Percentiles rank a stretch among this genome's conserved stretches.
Evolutionary conservation across 2,329 filamentous ascomycete species (phyloP).

Genomic region (Calonectria montana): DNA sequence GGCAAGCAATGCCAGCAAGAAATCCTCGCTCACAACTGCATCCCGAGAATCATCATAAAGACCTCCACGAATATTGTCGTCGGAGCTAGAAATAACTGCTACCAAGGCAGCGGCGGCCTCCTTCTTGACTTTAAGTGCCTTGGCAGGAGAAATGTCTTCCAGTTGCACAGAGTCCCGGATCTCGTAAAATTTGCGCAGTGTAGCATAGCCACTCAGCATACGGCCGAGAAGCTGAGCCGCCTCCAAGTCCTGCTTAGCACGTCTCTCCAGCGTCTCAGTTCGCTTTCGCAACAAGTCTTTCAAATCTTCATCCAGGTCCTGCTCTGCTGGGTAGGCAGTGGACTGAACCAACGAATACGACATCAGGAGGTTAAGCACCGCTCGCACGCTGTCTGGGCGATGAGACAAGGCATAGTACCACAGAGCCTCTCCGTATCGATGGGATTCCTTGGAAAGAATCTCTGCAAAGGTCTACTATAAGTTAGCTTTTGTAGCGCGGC

Average conservation of each 20-base stretch:
- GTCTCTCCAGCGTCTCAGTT: constrained; percentile 75
- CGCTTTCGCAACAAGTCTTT: constrained; percentile 77
- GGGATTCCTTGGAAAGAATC: constrained; percentile 75
- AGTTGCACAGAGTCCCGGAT: constrained; percentile 71
- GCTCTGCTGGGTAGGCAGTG: constrained; percentile 77
- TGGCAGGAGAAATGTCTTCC: constrained; percentile 45
- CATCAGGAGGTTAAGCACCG: constrained; percentile 87
- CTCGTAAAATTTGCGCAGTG: constrained; percentile 89
- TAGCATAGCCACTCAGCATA: constrained; percentile 92
- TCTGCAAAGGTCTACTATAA: constrained; percentile 80
- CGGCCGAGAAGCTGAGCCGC: constrained; percentile 86
- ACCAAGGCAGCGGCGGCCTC: constrained; percentile 79
- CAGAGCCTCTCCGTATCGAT: constrained; percentile 86
- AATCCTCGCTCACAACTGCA: constrained; percentile 89
- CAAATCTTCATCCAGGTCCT: constrained; percentile 80
- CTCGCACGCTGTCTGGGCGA: constrained; percentile 80
- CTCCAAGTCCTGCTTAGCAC: constrained; percentile 80
- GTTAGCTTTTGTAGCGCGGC: constrained; percentile 40
- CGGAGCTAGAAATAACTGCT: constrained; percentile 86
- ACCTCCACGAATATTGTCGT: constrained; percentile 91
- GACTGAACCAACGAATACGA: constrained; percentile 90
- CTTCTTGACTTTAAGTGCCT: constrained; percentile 70
- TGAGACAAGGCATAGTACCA: constrained; percentile 93
- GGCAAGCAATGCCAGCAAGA: constrained; percentile 83
- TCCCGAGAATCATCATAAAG: constrained; percentile 85